These are phyloP conservation scores for Climacium dendroides DNA, from an alignment of 225 moss, liverwort and hornwort genomes.

Conservation along the genomic window DNA sequence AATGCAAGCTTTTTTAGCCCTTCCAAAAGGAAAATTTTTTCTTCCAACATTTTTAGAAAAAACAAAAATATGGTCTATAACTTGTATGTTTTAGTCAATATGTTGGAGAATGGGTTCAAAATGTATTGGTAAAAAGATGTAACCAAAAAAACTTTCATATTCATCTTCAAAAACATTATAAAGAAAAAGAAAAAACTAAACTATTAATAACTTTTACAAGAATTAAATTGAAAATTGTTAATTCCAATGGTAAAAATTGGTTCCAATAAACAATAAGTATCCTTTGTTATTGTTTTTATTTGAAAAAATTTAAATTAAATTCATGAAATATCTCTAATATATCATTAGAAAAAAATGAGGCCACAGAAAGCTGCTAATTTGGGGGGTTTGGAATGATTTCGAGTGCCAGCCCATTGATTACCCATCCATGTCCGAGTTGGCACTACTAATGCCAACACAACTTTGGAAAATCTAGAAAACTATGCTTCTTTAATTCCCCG, in stretches of 20 bases:
- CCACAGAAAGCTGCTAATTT: too few species aligned
- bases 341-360: too few species aligned
- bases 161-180: background rate
- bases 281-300: too few species aligned
- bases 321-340: background rate
- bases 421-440: too few species aligned
- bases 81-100: background rate
- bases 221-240: background rate
- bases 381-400: too few species aligned
- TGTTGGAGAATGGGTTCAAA: background rate
- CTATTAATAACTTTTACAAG: accelerated
- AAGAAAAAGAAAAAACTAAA: background rate
- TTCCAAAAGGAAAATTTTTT: background rate
- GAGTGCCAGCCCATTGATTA: too few species aligned
- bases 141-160: background rate
- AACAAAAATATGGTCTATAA: background rate
- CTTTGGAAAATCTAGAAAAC: too few species aligned
- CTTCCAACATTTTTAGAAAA: background rate
- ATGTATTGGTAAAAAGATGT: background rate
- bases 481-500: too few species aligned
- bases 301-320: background rate
- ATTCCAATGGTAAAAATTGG: background rate
- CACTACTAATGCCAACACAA: too few species aligned
- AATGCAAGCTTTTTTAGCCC: background rate
- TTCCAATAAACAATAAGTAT: background rate